Evolutionary conservation across 164 flowering plant genomes (phyloP).

Genomic region (Nymphaea thermarum): DNA sequence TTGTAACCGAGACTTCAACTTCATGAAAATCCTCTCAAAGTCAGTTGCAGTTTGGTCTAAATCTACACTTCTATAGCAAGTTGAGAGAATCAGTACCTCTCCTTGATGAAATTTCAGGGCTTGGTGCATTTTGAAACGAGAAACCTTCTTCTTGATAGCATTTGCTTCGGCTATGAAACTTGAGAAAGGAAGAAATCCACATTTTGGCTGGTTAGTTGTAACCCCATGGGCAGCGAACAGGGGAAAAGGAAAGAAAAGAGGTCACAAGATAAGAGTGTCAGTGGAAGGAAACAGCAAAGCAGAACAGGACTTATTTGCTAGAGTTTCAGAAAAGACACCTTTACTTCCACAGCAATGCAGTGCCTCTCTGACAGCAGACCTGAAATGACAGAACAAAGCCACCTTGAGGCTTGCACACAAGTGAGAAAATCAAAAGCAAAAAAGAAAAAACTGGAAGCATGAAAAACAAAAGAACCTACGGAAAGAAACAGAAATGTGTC

Average conservation of each 20-base stretch:
- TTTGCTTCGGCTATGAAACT: conserved; percentile 51
- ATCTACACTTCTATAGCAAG: too few relatives aligned
- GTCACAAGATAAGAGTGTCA: not conserved
- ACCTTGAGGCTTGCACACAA: conserved; percentile 1
- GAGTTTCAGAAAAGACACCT: conserved; percentile 35
- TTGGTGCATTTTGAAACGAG: conserved; percentile 88
- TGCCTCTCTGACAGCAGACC: conserved; percentile 28
- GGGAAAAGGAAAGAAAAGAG: conserved; percentile 1
- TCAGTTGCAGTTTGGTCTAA: too few relatives aligned
- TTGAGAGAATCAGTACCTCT: conserved; percentile 35
- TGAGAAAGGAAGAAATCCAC: conserved; percentile 89
- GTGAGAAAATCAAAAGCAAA: not conserved
- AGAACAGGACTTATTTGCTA: not conserved
- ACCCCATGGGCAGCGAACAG: conserved; percentile 5
- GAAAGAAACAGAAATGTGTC: not conserved
- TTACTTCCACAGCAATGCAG: conserved; percentile 76
- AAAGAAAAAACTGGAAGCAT: not conserved
- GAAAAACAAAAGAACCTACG: not conserved
- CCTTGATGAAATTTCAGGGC: conserved; percentile 52
- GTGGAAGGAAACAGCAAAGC: not conserved
- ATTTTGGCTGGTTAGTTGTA: conserved; percentile 60
- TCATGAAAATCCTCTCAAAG: too few relatives aligned
- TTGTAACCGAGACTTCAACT: too few relatives aligned
- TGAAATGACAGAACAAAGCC: conserved; percentile 4
- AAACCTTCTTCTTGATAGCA: conserved; percentile 37